These are phyloP conservation scores for Gracilariopsis chorda DNA, from an alignment of 23 red algal genomes.

Conservation along the genomic window DNA sequence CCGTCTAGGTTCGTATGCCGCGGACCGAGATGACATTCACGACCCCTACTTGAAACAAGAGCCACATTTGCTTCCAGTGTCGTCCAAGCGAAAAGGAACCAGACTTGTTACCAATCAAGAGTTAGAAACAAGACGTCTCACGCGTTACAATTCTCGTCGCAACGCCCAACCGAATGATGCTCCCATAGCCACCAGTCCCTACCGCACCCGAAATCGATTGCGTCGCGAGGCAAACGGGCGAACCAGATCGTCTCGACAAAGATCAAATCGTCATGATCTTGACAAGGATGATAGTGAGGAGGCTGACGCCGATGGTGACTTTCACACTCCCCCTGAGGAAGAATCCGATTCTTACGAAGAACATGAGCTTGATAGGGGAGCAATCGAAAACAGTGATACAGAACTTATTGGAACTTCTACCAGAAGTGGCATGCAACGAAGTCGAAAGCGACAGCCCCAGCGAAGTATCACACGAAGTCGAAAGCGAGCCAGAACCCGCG, in stretches of 20 bases:
- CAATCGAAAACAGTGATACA: neutral
- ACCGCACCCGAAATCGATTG: conserved; percentile 14
- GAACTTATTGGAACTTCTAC: neutral
- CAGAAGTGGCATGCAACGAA: neutral
- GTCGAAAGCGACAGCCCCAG: conserved; percentile 17
- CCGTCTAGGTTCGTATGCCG: neutral
- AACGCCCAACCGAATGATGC: neutral
- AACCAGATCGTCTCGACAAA: neutral
- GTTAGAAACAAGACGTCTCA: neutral
- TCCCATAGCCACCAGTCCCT: neutral
- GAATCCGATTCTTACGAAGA: conserved; percentile 48
- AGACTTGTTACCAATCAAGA: neutral
- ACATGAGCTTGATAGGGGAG: neutral
- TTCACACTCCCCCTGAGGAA: conserved; percentile 24
- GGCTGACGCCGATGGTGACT: conserved; percentile 22
- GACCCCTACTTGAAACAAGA: neutral
- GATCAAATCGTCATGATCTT: neutral
- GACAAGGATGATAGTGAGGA: conserved; percentile 13
- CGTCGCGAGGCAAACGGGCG: neutral
- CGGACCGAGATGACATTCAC: neutral
- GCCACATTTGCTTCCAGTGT: neutral
- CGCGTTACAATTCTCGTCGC: neutral
- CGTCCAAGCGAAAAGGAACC: neutral
- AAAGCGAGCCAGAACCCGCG: neutral
- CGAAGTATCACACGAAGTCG: conserved; percentile 4